Percentiles rank a stretch among this genome's conserved stretches.
Conservation (phyloP, 139 green algal genomes). For the Haematococcus lacustris region DNA sequence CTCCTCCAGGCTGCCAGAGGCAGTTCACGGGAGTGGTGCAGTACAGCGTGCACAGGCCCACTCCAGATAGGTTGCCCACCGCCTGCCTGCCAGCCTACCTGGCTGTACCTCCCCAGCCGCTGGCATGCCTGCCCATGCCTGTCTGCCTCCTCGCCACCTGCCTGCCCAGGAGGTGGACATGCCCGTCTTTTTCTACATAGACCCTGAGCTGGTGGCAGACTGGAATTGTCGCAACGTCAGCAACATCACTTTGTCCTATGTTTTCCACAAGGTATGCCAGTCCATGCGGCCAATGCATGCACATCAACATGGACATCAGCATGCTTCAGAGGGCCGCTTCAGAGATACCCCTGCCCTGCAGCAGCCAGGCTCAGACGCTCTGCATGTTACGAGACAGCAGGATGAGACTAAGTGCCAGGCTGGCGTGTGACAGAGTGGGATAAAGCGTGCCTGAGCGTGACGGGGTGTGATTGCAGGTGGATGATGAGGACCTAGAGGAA, state of each 20-base stretch:
- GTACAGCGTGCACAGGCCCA: too few species aligned
- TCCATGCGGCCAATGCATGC: background rate
- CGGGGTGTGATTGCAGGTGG: background rate
- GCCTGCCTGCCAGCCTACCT: too few species aligned
- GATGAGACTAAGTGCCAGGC: background rate
- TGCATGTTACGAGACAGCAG: background rate
- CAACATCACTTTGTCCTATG: constrained; percentile 92
- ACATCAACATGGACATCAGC: background rate
- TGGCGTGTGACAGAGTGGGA: background rate
- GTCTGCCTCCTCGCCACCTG: background rate
- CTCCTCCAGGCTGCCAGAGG: too few species aligned
- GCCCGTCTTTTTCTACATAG: constrained; percentile 99
- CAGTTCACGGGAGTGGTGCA: too few species aligned
- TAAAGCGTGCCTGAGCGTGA: background rate
- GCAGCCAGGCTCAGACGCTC: background rate
- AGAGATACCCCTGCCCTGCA: background rate
- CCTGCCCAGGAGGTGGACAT: constrained; percentile 79
- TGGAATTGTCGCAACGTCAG: constrained; percentile 74
- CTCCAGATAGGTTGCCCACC: too few species aligned
- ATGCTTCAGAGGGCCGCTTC: background rate
- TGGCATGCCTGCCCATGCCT: too few species aligned
- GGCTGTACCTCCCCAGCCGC: too few species aligned
- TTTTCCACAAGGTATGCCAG: constrained; percentile 63
- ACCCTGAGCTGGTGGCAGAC: constrained; percentile 91
- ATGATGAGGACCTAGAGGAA: background rate